A percentile compares a stretch with the other conserved stretches of the same genome.
phyloP scores from a whole-genome alignment of 352 stramenopile species.

The Globisporangium radiosum region DNA sequence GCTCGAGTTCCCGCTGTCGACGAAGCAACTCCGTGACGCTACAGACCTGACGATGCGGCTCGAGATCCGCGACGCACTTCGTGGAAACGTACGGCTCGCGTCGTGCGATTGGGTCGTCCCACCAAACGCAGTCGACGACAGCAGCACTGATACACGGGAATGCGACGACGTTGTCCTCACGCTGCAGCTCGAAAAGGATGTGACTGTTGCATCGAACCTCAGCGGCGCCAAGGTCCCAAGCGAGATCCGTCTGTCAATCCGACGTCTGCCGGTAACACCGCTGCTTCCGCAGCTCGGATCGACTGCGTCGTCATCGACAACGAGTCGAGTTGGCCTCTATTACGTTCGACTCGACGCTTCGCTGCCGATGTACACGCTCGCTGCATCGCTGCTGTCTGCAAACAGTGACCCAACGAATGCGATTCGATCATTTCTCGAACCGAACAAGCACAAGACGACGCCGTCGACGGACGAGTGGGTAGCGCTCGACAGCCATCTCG shows the following conservation, averaged over 20 bases:
- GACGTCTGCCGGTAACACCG: neutral
- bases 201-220: neutral
- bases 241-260: conserved; percentile 1
- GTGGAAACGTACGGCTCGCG: conserved; percentile 14
- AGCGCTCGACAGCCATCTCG: neutral
- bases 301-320: neutral
- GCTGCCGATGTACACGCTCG: neutral
- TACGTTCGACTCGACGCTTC: conserved; percentile 5
- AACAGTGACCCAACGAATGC: neutral
- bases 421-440: neutral
- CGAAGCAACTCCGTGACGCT: neutral
- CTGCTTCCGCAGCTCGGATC: neutral
- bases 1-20: conserved; percentile 6
- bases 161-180: conserved; percentile 4
- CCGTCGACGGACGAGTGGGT: neutral
- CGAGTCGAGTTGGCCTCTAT: neutral
- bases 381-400: neutral
- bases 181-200: neutral
- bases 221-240: neutral
- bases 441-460: neutral
- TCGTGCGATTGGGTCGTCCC: conserved; percentile 27
- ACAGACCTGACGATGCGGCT: conserved; percentile 14
- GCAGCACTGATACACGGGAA: neutral
- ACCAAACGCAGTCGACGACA: conserved; percentile 9
- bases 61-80: conserved; percentile 15